These are phyloP conservation scores for Cladosporium velox DNA, from an alignment of 2,329 filamentous ascomycete genomes.

Conservation along the genomic window DNA sequence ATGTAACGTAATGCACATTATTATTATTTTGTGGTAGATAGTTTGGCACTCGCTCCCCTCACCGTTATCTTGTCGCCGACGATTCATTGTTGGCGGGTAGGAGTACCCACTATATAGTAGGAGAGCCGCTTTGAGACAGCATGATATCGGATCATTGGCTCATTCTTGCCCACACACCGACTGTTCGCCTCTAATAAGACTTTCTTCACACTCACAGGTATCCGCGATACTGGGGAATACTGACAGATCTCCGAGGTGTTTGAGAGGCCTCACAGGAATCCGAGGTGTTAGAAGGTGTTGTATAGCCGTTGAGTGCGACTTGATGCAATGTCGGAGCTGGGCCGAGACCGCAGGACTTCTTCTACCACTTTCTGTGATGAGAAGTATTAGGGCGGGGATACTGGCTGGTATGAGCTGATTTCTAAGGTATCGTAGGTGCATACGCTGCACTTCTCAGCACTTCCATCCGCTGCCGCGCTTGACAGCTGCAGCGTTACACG, in stretches of 20 bases:
- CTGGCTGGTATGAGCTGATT: neutral
- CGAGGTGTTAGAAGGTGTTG: neutral
- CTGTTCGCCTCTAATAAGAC: neutral
- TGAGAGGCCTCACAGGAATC: neutral
- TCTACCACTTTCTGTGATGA: no score
- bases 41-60: neutral
- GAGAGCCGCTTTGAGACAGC: neutral
- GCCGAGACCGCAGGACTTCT: neutral
- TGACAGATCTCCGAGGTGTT: neutral
- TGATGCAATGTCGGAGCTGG: neutral
- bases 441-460: neutral
- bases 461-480: slow-evolving; percentile 2
- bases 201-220: neutral
- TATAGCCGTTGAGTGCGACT: neutral
- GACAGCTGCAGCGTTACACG: neutral
- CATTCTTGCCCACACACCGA: neutral
- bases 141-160: neutral
- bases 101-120: neutral
- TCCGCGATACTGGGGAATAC: neutral
- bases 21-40: neutral
- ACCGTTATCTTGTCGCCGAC: neutral
- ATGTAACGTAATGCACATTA: neutral
- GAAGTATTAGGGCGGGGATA: neutral
- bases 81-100: neutral
- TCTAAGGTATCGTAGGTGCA: neutral